These are phyloP conservation scores for Escovopsis sp. DNA, from an alignment of 2,329 filamentous ascomycete species.

Conservation along the genomic window DNA sequence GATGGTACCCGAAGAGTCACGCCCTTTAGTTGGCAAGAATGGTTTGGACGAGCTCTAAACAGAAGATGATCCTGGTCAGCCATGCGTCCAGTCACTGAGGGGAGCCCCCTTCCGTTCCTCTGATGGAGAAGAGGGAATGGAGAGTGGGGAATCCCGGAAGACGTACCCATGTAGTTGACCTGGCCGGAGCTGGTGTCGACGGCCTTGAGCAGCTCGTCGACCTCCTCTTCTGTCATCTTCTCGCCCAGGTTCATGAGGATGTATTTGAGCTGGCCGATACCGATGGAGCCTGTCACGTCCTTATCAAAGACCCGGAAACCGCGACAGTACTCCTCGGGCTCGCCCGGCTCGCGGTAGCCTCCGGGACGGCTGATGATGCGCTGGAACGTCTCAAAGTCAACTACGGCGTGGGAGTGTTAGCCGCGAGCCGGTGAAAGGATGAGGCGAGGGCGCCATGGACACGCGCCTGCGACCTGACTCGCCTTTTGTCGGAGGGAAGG, in stretches of 20 bases:
- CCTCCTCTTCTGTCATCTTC: constrained; percentile 98
- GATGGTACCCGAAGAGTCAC: constrained; percentile 3
- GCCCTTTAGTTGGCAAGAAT: constrained; percentile 61
- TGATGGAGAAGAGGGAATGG: not conserved
- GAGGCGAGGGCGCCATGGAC: not conserved
- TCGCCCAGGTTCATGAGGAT: constrained; percentile 95
- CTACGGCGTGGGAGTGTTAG: constrained; percentile 28
- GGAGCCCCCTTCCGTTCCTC: too few relatives aligned
- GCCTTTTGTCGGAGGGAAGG: not conserved
- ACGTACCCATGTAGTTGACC: constrained; percentile 89
- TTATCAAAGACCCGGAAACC: constrained; percentile 99
- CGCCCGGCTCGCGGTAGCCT: constrained; percentile 94
- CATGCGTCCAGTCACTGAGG: too few relatives aligned
- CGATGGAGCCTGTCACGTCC: constrained; percentile 95
- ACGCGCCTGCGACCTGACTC: too few relatives aligned
- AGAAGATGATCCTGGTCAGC: constrained; percentile 2
- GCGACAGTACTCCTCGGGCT: constrained; percentile 95
- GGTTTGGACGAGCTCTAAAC: constrained; percentile 65
- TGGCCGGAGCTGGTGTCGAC: constrained; percentile 92
- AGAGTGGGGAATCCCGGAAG: not conserved
- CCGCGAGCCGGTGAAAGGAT: not conserved
- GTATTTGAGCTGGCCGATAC: constrained; percentile 94
- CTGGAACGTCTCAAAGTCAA: constrained; percentile 95
- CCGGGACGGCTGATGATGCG: constrained; percentile 94
- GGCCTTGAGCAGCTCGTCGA: constrained; percentile 95